A percentile compares a stretch with the other conserved stretches of the same genome.
phyloP scores from a whole-genome alignment of 2,329 filamentous ascomycete genomes.

The Pseudogymnoascus sp. region DNA sequence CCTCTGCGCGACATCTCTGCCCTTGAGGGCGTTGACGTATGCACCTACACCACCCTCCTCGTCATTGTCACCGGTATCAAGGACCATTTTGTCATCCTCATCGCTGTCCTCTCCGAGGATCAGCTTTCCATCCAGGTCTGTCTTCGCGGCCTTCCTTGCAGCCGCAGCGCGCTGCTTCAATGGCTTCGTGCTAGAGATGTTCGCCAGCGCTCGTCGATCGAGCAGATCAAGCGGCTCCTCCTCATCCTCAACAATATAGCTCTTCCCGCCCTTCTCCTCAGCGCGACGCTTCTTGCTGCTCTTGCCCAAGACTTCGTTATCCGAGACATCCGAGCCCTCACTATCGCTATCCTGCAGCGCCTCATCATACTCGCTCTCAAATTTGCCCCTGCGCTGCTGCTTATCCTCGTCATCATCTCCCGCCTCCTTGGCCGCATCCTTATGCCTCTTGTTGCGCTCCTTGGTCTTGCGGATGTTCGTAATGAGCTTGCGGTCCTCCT shows the following conservation, averaged over 20 bases:
- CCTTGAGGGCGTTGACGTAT: constrained; percentile 61
- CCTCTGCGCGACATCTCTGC: constrained; percentile 55
- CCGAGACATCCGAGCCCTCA: constrained; percentile 54
- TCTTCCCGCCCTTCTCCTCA: constrained; percentile 50
- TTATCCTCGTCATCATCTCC: constrained; percentile 47
- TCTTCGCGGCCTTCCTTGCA: constrained; percentile 50
- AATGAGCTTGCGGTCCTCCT: constrained; percentile 81
- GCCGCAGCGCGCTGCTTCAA: constrained; percentile 48
- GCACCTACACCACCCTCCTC: constrained; percentile 52
- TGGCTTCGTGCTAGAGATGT: constrained; percentile 87
- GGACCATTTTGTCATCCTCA: constrained; percentile 50
- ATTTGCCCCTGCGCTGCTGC: constrained; percentile 49
- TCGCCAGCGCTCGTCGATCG: constrained; percentile 78
- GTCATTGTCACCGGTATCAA: constrained; percentile 45
- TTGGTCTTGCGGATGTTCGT: constrained; percentile 92
- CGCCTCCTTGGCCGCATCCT: constrained; percentile 55
- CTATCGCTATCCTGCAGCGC: constrained; percentile 65
- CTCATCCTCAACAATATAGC: constrained; percentile 89
- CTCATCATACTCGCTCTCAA: constrained; percentile 90
- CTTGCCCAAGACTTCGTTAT: constrained; percentile 45
- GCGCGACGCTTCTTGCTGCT: constrained; percentile 33
- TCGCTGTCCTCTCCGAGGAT: constrained; percentile 56
- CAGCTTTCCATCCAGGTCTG: constrained; percentile 71
- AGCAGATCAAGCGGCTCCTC: constrained; percentile 92
- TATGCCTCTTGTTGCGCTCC: constrained; percentile 84